These are phyloP conservation scores for Mucor racemosus DNA, from an alignment of 371 early-diverging fungal genomes.

Conservation along the genomic window DNA sequence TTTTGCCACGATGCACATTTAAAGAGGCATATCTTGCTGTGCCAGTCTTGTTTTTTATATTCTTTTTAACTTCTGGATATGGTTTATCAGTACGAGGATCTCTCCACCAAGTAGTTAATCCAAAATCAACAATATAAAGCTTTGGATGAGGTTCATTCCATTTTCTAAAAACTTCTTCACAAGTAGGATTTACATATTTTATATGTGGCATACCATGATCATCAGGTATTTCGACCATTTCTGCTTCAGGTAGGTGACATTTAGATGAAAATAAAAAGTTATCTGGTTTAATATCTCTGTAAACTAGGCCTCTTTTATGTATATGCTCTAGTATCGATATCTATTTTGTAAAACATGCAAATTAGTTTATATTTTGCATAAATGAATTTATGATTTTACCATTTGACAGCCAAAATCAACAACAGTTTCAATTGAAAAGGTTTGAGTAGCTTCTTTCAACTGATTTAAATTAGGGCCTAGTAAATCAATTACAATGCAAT, in stretches of 20 bases:
- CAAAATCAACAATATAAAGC: conserved; percentile 62
- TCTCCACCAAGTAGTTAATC: conserved; percentile 56
- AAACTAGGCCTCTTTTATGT: conserved; percentile 87
- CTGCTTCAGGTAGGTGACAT: conserved; percentile 38
- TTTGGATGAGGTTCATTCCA: conserved; percentile 31
- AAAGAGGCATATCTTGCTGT: conserved; percentile 71
- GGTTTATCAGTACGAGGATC: conserved; percentile 49
- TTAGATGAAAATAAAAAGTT: conserved; percentile 84
- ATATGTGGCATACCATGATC: conserved; percentile 23
- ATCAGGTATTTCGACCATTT: conserved; percentile 31
- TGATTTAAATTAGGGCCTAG: conserved; percentile 95
- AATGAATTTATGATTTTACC: conserved; percentile 21
- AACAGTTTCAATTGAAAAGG: conserved; percentile 49
- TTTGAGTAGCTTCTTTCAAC: conserved; percentile 57
- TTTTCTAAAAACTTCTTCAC: conserved; percentile 32
- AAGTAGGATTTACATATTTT: conserved; percentile 25
- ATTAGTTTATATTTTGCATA: no score
- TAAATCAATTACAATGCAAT: conserved; percentile 94
- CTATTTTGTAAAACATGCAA: conserved; percentile 44
- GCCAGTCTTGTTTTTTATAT: conserved; percentile 57
- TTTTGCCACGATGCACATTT: conserved; percentile 62
- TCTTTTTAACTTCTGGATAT: conserved; percentile 48
- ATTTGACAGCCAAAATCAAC: conserved; percentile 58
- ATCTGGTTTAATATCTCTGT: conserved; percentile 92
- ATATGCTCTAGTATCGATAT: conserved; percentile 96